These are phyloP conservation scores for Tremellales sp. DNA, from an alignment of 1,284 basidiomycete species.

Conservation along the genomic window DNA sequence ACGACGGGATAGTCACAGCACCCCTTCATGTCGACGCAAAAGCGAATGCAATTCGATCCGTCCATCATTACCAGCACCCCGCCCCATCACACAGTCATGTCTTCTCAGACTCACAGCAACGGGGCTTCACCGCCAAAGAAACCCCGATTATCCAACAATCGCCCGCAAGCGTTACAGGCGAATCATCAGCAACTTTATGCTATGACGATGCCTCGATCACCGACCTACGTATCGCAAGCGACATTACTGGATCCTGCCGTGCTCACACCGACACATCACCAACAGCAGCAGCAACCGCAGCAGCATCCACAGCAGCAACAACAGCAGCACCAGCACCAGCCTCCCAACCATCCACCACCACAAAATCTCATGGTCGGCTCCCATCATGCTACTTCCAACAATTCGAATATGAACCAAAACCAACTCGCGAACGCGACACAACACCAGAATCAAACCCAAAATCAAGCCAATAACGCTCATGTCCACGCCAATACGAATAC, in stretches of 20 bases:
- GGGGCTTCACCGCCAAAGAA: constrained; percentile 11
- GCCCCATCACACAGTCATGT: constrained; percentile 4
- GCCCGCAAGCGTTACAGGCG: not conserved
- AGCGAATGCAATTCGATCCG: constrained; percentile 18
- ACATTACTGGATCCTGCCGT: not conserved
- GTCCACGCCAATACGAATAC: too few species aligned
- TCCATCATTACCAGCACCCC: constrained; percentile 7
- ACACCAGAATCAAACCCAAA: too few species aligned
- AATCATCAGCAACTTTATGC: not conserved
- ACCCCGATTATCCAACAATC: constrained; percentile 4
- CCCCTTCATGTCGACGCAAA: constrained; percentile 12
- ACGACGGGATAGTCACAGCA: too few species aligned
- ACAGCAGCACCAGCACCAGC: constrained; percentile 11
- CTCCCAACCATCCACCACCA: constrained; percentile 1
- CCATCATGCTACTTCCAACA: too few species aligned
- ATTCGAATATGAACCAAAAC: too few species aligned
- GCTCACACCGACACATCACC: not conserved
- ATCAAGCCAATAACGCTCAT: too few species aligned
- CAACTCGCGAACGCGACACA: too few species aligned
- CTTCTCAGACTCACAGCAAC: constrained; percentile 6
- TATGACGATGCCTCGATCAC: not conserved
- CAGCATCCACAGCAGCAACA: constrained; percentile 11
- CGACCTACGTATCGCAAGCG: not conserved
- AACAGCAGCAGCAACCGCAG: constrained; percentile 2
- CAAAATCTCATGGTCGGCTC: too few species aligned